Evolutionary conservation across 208 protist genomes (phyloP), one percentile per base, ranked within the genome.

Genomic region (Strigomonas culicis): DNA sequence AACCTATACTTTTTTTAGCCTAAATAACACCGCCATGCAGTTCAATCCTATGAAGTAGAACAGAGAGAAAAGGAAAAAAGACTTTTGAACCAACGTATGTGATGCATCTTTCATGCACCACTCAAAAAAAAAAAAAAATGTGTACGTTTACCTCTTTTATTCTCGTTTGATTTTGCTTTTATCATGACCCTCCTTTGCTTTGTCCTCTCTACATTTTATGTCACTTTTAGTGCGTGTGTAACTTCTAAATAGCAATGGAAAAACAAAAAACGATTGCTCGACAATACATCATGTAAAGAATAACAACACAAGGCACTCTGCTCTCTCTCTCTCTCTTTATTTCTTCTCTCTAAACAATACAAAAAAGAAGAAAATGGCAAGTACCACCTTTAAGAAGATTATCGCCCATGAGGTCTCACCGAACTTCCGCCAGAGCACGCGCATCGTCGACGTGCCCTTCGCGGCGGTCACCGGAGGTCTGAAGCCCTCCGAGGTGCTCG

Each of bases 401-500:
- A 75, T 93, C 15, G 85, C 75, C 31, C 71, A 63, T 43, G 72
- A 49, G 34, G 63, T 91, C 39, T 93, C 90, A n/a, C 73, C 82
- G 21, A 66, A 88, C 59, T 93, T 96, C 58, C 74, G 82, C 28
- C 66, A 79, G 6, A 77, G 73, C 25, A 87, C 79, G 2, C 61
- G 70, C 19, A 86, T 93, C 55, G 68, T 77, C 1, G 27, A 46
- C 15, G 57, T 55, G 19, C 25, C 74, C 1, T 63, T 89, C 17
- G 77, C 86, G 1, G 15, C 39, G n/a, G 31, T 50, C 21, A n/a
- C n/a, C n/a, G n/a, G n/a, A n/a, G n/a, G n/a, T n/a, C 39, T 96
- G 3, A 72, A 78, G 59, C 74, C 81, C 1, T 90, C 81, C 10
- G 80, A 88, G 39, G 34, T 96, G 28, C 66, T 96, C 27, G 82